phyloP scores from a whole-genome alignment of 257 asterid species.

The Solanum chaucha region DNA sequence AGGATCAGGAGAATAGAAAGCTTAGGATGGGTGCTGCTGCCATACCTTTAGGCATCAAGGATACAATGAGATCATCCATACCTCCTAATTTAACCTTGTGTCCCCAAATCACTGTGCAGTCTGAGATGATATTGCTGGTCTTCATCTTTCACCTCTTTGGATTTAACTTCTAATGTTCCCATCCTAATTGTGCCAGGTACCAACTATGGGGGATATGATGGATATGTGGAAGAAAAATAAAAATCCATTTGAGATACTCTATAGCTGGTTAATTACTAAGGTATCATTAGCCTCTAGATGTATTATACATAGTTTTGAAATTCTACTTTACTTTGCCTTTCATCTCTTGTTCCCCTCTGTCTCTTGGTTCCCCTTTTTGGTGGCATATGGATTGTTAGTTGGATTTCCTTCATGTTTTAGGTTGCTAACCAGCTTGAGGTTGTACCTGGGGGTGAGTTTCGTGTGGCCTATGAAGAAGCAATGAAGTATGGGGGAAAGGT shows the following conservation, averaged over 20 bases:
- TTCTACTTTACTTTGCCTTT: not conserved
- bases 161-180: not conserved
- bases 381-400: not conserved
- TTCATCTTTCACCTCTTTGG: not conserved
- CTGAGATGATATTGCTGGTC: not conserved
- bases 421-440: conserved; percentile 87
- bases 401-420: conserved; percentile 23
- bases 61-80: not conserved
- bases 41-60: not conserved
- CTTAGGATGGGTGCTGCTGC: not conserved
- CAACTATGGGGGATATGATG: conserved; percentile 71
- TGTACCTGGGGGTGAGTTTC: conserved; percentile 94
- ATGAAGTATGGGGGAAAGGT: conserved; percentile 84
- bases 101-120: not conserved
- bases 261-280: conserved; percentile 96
- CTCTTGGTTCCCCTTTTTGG: not conserved
- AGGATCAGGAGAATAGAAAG: not conserved
- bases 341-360: not conserved
- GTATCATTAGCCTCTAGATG: conserved; percentile 25
- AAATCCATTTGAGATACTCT: conserved; percentile 70
- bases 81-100: not conserved
- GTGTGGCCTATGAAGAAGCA: conserved; percentile 94
- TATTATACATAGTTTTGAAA: not conserved
- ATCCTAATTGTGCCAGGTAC: conserved; percentile 43
- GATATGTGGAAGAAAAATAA: conserved; percentile 87